Percentiles rank a stretch among this genome's conserved stretches.
Conservation (phyloP, 2,329 filamentous ascomycete species). For the Ceratocystis papillata region DNA sequence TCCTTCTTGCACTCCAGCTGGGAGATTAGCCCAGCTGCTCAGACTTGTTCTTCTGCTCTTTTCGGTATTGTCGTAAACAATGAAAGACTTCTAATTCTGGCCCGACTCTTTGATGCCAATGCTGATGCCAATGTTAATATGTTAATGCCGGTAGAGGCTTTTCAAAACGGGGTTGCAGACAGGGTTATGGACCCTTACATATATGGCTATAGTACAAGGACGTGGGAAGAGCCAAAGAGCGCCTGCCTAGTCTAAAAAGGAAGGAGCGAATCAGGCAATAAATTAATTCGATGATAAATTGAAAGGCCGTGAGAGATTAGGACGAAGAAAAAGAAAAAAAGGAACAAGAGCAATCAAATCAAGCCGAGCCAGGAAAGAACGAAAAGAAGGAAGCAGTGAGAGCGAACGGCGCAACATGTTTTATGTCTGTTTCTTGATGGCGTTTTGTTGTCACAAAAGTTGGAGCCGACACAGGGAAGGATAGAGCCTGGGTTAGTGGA, state of each 20-base stretch:
- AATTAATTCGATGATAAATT: background rate
- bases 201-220: background rate
- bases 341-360: background rate
- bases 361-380: background rate
- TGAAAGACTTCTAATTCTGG: background rate
- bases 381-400: background rate
- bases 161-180: background rate
- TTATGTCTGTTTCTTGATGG: conserved; percentile 6
- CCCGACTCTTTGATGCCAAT: background rate
- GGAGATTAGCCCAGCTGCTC: background rate
- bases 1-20: background rate
- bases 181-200: conserved; percentile 9
- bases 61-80: background rate
- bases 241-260: too few relatives aligned
- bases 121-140: background rate
- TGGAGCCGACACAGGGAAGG: background rate
- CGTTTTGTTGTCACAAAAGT: conserved; percentile 1
- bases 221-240: background rate
- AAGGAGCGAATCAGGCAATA: background rate
- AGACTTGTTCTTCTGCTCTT: background rate
- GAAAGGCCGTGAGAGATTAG: background rate
- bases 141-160: background rate
- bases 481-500: background rate
- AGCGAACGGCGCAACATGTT: background rate
- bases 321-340: background rate